Conservation (phyloP, 1,139 yeast genomes). For the Sugiyamaella xylanicola region DNA sequence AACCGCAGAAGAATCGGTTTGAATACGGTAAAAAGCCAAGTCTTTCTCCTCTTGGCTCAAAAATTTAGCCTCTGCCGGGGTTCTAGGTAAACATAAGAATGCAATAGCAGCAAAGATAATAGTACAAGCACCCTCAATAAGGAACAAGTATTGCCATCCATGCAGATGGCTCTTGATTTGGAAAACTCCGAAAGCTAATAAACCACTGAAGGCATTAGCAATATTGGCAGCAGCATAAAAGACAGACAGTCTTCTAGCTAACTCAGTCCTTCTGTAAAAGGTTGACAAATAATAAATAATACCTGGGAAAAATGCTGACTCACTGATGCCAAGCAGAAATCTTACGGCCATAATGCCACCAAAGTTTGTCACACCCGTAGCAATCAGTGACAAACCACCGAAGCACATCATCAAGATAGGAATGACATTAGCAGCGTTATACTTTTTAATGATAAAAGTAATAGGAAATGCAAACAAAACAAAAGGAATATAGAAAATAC, state of each 20-base stretch:
- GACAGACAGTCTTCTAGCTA: slow-evolving; percentile 35
- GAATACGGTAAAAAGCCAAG: slow-evolving; percentile 49
- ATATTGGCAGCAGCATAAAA: slow-evolving; percentile 43
- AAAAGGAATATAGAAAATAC: slow-evolving; percentile 32
- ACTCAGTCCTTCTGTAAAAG: slow-evolving; percentile 35
- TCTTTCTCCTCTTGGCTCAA: slow-evolving; percentile 45
- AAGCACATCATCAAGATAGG: slow-evolving; percentile 54
- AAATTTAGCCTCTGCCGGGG: slow-evolving; percentile 24
- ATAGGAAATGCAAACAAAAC: slow-evolving; percentile 37
- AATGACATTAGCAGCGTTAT: slow-evolving; percentile 47
- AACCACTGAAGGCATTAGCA: slow-evolving; percentile 39
- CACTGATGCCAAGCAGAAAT: slow-evolving; percentile 56
- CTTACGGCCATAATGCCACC: slow-evolving; percentile 51
- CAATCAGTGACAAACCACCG: slow-evolving; percentile 54
- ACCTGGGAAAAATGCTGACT: slow-evolving; percentile 62
- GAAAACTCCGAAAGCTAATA: slow-evolving; percentile 33
- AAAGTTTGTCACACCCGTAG: slow-evolving; percentile 48
- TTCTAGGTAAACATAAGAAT: slow-evolving; percentile 34
- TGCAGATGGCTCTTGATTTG: slow-evolving; percentile 36
- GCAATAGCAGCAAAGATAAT: slow-evolving; percentile 38
- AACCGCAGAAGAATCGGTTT: slow-evolving; percentile 50
- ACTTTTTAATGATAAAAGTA: slow-evolving; percentile 30
- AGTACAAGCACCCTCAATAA: slow-evolving; percentile 45
- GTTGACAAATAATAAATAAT: slow-evolving; percentile 37
- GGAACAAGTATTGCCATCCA: slow-evolving; percentile 43